phyloP scores from a whole-genome alignment of 306 rosid species.

The Spatholobus suberectus region DNA sequence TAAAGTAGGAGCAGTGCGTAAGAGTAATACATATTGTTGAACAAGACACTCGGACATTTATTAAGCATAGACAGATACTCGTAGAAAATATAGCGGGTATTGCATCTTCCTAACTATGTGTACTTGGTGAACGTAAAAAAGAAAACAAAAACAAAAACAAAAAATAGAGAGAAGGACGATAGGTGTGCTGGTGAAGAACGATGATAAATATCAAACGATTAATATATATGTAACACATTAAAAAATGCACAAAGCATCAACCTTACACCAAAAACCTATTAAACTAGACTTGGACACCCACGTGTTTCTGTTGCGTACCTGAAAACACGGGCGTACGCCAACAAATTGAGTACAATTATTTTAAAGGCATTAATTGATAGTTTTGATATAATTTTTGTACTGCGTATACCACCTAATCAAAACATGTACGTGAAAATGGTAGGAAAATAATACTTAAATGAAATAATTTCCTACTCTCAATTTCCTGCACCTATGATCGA shows the following conservation, averaged over 20 bases:
- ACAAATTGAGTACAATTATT: constrained; percentile 22
- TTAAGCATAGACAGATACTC: no score
- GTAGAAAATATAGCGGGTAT: no score
- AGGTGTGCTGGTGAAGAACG: not conserved
- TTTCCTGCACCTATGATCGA: not conserved
- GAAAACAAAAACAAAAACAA: no score
- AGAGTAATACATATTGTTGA: not conserved
- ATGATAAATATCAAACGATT: not conserved
- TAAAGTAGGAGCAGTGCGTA: no score
- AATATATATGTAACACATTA: not conserved
- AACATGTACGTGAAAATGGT: not conserved
- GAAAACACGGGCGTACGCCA: constrained; percentile 45
- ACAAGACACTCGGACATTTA: constrained; percentile 27
- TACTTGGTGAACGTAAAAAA: not conserved
- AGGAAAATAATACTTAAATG: not conserved
- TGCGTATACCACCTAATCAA: not conserved
- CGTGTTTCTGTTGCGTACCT: constrained; percentile 38
- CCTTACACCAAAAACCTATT: not conserved
- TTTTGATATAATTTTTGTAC: not conserved
- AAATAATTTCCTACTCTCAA: not conserved
- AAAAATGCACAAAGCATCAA: not conserved
- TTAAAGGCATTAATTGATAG: constrained; percentile 25
- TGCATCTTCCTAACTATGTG: not conserved
- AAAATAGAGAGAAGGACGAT: not conserved
- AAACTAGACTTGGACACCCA: constrained; percentile 33